Percentiles rank a stretch among this genome's conserved stretches.
Evolutionary conservation across 2,329 filamentous ascomycete species (phyloP).

Genomic region (Chaetomium strumarium): DNA sequence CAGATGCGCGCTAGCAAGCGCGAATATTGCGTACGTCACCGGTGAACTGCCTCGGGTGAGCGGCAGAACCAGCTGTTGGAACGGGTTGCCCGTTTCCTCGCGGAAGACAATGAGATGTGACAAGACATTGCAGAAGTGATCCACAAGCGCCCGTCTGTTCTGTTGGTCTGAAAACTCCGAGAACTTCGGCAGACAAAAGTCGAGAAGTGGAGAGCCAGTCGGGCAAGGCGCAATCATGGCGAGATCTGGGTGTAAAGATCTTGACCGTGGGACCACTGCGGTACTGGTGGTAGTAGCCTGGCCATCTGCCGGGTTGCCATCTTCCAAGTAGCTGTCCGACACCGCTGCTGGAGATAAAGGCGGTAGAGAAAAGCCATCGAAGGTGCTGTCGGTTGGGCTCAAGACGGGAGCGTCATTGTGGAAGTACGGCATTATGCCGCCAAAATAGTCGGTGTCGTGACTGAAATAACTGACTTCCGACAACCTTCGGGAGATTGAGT

Average conservation of each 20-base stretch:
- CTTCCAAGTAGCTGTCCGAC: neutral
- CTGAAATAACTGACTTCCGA: slow-evolving; percentile 20
- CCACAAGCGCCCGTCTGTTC: slow-evolving; percentile 50
- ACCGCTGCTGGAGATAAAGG: slow-evolving; percentile 11
- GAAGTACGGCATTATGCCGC: neutral
- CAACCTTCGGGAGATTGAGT: slow-evolving; percentile 14
- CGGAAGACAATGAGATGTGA: slow-evolving; percentile 61
- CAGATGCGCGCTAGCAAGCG: slow-evolving; percentile 76
- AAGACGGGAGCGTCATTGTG: slow-evolving; percentile 12
- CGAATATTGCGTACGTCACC: slow-evolving; percentile 78
- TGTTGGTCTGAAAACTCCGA: slow-evolving; percentile 50
- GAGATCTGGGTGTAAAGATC: slow-evolving; percentile 31
- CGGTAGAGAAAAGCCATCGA: slow-evolving; percentile 10
- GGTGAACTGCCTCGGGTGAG: slow-evolving; percentile 49
- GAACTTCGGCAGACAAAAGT: slow-evolving; percentile 49
- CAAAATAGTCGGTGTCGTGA: slow-evolving; percentile 4
- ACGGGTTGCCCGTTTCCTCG: slow-evolving; percentile 57
- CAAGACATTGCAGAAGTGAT: slow-evolving; percentile 58
- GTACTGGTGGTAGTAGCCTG: neutral
- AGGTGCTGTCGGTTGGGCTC: slow-evolving; percentile 15
- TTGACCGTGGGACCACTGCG: slow-evolving; percentile 14
- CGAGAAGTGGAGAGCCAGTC: slow-evolving; percentile 38
- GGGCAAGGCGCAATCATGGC: slow-evolving; percentile 38
- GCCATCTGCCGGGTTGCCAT: neutral
- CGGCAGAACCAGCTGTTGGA: slow-evolving; percentile 57